Base-by-base conservation (phyloP, 2,329 filamentous ascomycete species). In the Colletotrichum liriopes region DNA sequence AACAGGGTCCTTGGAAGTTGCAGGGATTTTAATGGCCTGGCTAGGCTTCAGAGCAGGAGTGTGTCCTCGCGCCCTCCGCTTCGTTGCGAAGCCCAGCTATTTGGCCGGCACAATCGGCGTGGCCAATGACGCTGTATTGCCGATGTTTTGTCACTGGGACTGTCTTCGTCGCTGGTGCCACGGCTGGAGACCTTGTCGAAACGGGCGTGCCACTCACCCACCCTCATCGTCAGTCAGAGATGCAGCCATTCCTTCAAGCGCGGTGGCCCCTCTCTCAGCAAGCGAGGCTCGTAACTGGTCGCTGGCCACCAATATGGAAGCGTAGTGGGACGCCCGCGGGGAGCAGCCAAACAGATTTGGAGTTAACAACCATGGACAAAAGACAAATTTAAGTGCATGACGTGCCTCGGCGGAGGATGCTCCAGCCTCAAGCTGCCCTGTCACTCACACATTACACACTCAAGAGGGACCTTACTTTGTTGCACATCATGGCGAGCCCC, bases 1-100 rank as follows among this genome's bases (percentile, higher is more conserved):
- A 47, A 52, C 65, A 69, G 65, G 69, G 58, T 64, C 61, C 23
- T 35, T 49, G 11, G 52, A 37, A 5, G 18, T 59, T 64, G 65
- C 69, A 72, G 65, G 69, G 69, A 69, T 72, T 59, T 72, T 72
- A 72, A 72, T 72, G 69, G 69, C 65, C 59, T 68, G 52, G 69
- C 65, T 54, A 35, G 58, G 23, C 43, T 65, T 41, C 45, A 20
- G 52, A 70, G 61, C 47, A 45, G 62, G 37, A 47, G 12, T 45
- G 12, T 45, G n/a, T 41, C 41, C 64, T 54, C 52, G 65, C 47
- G 49, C 58, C 20, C 52, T n/a, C 18, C 5, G 32, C 52, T 35
- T 55, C 29, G 32, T 55, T 32, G 29, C 29, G 52, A 55, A 47
- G 26, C 35, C 39, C 12, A 41, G 35, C 47, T 14, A 56, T 63